phyloP scores from a whole-genome alignment of 768 basidiomycete species.

The Leccinum fibrillosum region DNA sequence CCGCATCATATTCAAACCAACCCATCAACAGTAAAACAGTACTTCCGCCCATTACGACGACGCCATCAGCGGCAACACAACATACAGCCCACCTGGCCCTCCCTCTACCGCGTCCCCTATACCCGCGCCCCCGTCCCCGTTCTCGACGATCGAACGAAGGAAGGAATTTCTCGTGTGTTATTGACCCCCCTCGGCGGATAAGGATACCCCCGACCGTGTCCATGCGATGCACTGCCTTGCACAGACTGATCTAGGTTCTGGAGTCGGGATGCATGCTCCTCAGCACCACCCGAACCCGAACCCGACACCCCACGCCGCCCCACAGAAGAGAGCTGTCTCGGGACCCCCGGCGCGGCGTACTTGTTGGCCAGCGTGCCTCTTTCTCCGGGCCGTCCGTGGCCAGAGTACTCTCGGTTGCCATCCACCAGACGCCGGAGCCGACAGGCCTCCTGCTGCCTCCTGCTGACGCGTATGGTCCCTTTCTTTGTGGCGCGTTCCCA shows the following conservation, averaged over 20 bases:
- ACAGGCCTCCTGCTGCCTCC: constrained; percentile 7
- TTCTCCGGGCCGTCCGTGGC: not conserved
- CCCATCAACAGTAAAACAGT: not conserved
- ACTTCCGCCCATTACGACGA: constrained; percentile 2
- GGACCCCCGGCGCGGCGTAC: not conserved
- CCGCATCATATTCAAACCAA: too few relatives aligned
- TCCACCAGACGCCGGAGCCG: constrained; percentile 1
- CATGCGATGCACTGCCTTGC: constrained; percentile 28
- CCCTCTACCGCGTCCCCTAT: constrained; percentile 10
- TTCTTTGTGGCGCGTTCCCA: constrained; percentile 13
- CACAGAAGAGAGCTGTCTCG: not conserved
- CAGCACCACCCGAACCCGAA: not conserved
- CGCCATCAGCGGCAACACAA: not conserved
- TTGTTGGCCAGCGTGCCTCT: constrained; percentile 9
- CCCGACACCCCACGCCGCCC: not conserved
- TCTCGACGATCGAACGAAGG: constrained; percentile 24
- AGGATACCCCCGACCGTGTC: constrained; percentile 33
- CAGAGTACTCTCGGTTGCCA: not conserved
- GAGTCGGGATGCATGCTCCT: not conserved
- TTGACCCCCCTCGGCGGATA: constrained; percentile 23
- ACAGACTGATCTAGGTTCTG: constrained; percentile 11
- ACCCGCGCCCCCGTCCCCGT: constrained; percentile 32
- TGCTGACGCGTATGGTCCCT: constrained; percentile 8
- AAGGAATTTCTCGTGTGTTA: constrained; percentile 24
- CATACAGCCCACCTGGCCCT: not conserved